A percentile compares a stretch with the other conserved stretches of the same genome.
Conservation (phyloP, 805 yeast species). For the Candida cerambycidarum region DNA sequence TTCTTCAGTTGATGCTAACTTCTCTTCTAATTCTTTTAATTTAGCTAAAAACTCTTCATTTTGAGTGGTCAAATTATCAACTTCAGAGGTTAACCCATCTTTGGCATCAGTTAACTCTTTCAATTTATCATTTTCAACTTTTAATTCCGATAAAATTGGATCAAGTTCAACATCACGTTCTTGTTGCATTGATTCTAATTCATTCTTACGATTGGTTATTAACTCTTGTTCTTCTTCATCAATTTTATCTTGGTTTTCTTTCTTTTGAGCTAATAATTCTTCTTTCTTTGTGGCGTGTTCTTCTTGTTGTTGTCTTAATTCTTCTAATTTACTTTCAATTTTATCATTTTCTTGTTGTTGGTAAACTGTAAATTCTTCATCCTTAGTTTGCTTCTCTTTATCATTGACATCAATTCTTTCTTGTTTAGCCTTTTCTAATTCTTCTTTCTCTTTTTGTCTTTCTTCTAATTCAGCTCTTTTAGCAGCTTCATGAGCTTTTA, state of each 20-base stretch:
- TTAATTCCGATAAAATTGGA: slow-evolving; percentile 55
- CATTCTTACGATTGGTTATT: slow-evolving; percentile 45
- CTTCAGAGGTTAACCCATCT: slow-evolving; percentile 45
- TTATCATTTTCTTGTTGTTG: slow-evolving; percentile 31
- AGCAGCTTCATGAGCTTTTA: slow-evolving; percentile 29
- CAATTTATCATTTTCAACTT: slow-evolving; percentile 49
- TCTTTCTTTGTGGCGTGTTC: slow-evolving; percentile 42
- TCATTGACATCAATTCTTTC: slow-evolving; percentile 32
- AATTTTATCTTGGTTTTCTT: slow-evolving; percentile 45
- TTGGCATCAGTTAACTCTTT: slow-evolving; percentile 51
- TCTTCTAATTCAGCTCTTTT: slow-evolving; percentile 28
- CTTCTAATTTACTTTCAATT: slow-evolving; percentile 26
- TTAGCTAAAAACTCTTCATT: slow-evolving; percentile 46
- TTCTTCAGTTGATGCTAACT: slow-evolving; percentile 43
- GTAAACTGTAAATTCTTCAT: slow-evolving; percentile 25
- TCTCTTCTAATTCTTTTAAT: slow-evolving; percentile 43
- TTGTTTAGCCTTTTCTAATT: slow-evolving; percentile 35
- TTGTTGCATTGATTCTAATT: slow-evolving; percentile 48
- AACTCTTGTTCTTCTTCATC: slow-evolving; percentile 44
- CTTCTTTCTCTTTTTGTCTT: slow-evolving; percentile 35
- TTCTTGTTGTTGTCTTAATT: slow-evolving; percentile 35
- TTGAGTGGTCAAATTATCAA: slow-evolving; percentile 41
- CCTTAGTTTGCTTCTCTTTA: slow-evolving; percentile 31
- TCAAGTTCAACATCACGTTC: slow-evolving; percentile 54
- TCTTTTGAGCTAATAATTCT: slow-evolving; percentile 45